Base-by-base conservation (phyloP, 306 rosid species). In the Crotalaria pallida region DNA sequence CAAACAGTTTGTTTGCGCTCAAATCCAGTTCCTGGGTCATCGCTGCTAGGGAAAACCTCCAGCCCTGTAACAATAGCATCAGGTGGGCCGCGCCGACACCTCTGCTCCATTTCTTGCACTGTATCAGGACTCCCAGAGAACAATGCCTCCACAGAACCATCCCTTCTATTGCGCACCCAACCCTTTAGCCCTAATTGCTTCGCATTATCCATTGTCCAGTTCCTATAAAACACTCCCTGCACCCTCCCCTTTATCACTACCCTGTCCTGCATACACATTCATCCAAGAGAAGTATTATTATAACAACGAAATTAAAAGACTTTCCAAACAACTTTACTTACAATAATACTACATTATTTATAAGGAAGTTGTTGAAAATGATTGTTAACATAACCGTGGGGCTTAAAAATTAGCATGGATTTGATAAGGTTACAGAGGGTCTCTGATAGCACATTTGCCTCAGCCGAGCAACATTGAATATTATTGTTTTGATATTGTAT, bases 71-170 rank as follows among this genome's bases (percentile, higher is more conserved):
- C 96, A 61, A 83, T 27, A 0, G 98, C 97, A 8, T 85, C 76
- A 0, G 84, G 81, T 0, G 98, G 95, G 24, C 98, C 96, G 5
- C 90, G 96, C 12, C 96, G 89, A 58, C 98, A 87, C 84, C 98
- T 73, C 77, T 74, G 92, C 83, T 85, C 88, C 96, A 94, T 90
- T 70, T 94, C 97, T 67, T 51, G 66, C 38, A 79, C 79, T 17
- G 70, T 76, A 1, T 71, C 79, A 1, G 67, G 43, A 31, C 36
- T 79, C 0, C 86, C 86, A 0, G 84, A 83, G 16, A 83, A 83
- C 23, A 83, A 45, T 56, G 86, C 86, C 79, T 83, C 86, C 16
- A 83, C 86, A 0, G 86, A 75, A 0, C 86, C 86, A 13, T 83
- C 86, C 69, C 21, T 79, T 56, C 84, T 74, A 70, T 83, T 83